Evolutionary conservation across 768 basidiomycete genomes (phyloP), one percentile per base, ranked within the genome.

Genomic region (Suillus subluteus): DNA sequence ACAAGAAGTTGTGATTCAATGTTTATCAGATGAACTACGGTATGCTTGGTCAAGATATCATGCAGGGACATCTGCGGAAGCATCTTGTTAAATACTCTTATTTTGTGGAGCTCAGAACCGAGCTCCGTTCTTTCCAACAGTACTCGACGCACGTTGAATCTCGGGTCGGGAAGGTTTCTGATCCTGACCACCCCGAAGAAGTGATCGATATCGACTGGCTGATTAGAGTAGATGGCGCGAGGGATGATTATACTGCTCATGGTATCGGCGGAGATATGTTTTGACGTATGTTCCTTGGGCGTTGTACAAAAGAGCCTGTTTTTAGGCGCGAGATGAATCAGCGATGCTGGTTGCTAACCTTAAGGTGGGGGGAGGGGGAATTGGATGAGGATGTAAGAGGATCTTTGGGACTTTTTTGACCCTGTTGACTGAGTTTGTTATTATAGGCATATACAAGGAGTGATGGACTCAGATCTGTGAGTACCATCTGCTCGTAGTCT

Each of bases 341-440:
- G 75, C 74, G 46, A 76, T 79, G 62, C 74, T 83, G 21, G 76
- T 80, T 13, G 82, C 82, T 4, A 82, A 84, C 54, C 66, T 75
- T 5, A 5, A 32, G 32, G 32, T 32, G 32, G 3, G 32, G 32
- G 32, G 32, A 32, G 32, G 32, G 26, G 26, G 26, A 26, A 2
- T 32, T 32, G 32, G 5, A 32, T 32, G 32, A 32, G 5, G 32
- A 32, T 32, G 32, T 32, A 32, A 32, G 32, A 32, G 32, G 32
- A 32, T 32, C 32, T 32, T 32, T 32, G 32, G 32, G 32, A 32
- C 32, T 32, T 32, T 3, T 32, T 32, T 32, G 32, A 32, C 5
- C 32, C 32, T 32, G 32, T 32, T 32, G 32, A 32, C 32, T 32
- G 2, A 32, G 32, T 32, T 32, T 32, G 32, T 32, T 26, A 26